phyloP scores from a whole-genome alignment of 345 rosid genomes.

The Pugionium dolabratum region DNA sequence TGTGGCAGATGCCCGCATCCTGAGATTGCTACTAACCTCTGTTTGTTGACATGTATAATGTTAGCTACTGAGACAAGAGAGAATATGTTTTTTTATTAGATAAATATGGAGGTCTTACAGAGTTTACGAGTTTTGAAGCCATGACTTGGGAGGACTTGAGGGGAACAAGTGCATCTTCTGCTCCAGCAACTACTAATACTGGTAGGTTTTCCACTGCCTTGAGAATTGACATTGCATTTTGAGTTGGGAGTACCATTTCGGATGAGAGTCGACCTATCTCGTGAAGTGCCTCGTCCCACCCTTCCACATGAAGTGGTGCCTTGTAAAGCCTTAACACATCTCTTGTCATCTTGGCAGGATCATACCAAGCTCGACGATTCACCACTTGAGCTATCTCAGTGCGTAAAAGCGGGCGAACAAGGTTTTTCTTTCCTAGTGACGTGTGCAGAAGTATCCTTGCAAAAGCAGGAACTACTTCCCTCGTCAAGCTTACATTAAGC shows the following conservation, averaged over 20 bases:
- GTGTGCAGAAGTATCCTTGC: conserved; percentile 87
- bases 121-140: conserved; percentile 85
- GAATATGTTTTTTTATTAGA: conserved; percentile 3
- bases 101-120: conserved; percentile 60
- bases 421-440: conserved; percentile 91
- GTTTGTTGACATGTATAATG: conserved; percentile 33
- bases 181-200: conserved; percentile 79
- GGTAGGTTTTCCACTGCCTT: conserved; percentile 71
- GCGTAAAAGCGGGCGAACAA: conserved; percentile 81
- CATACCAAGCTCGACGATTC: conserved; percentile 93
- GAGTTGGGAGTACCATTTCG: conserved; percentile 73
- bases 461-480: conserved; percentile 92
- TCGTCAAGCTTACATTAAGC: conserved; percentile 77
- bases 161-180: conserved; percentile 82
- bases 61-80: conserved; percentile 20
- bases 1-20: conserved; percentile 99
- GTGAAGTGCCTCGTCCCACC: conserved; percentile 97
- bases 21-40: conserved; percentile 94
- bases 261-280: conserved; percentile 86
- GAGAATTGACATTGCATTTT: conserved; percentile 54
- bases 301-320: conserved; percentile 82
- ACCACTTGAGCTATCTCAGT: conserved; percentile 94
- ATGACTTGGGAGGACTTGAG: conserved; percentile 77
- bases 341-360: conserved; percentile 73
- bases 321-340: conserved; percentile 85